phyloP scores from a whole-genome alignment of 208 protist species.

The Trypanosomatidae sp. region DNA sequence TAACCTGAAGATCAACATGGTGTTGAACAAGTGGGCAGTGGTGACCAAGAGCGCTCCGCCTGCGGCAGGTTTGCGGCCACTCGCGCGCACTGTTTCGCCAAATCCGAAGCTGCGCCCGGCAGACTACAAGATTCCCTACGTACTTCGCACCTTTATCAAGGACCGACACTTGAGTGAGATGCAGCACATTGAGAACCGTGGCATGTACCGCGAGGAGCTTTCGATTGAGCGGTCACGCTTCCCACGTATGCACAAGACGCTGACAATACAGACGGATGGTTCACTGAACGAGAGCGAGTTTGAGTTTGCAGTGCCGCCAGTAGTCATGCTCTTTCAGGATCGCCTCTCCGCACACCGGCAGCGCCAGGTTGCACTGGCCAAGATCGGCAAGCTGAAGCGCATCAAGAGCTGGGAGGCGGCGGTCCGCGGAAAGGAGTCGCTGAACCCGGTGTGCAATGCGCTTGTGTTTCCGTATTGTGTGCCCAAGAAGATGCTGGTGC shows the following conservation, averaged over 20 bases:
- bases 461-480: constrained; percentile 88
- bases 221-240: constrained; percentile 85
- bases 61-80: constrained; percentile 58
- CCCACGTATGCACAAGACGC: constrained; percentile 74
- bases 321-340: constrained; percentile 86
- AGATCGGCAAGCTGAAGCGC: constrained; percentile 77
- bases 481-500: constrained; percentile 68
- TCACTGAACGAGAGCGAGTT: constrained; percentile 88
- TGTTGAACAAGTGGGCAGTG: constrained; percentile 91
- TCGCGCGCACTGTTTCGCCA: constrained; percentile 45
- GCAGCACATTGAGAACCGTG: constrained; percentile 90
- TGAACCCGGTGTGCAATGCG: constrained; percentile 80
- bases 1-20: constrained; percentile 31
- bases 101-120: constrained; percentile 67
- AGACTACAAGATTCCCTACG: constrained; percentile 88
- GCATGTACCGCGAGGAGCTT: constrained; percentile 91
- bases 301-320: constrained; percentile 84
- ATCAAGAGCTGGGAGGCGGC: constrained; percentile 71
- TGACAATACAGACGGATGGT: constrained; percentile 87
- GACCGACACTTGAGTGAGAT: constrained; percentile 84
- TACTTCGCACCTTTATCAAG: constrained; percentile 84
- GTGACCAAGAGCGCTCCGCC: constrained; percentile 78
- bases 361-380: constrained; percentile 78
- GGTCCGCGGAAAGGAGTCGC: constrained; percentile 39
- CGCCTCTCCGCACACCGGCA: constrained; percentile 75